Evolutionary conservation across 495 filamentous ascomycete genomes (phyloP), one percentile per base, ranked within the genome.

Genomic region (Haplographium delicatum): DNA sequence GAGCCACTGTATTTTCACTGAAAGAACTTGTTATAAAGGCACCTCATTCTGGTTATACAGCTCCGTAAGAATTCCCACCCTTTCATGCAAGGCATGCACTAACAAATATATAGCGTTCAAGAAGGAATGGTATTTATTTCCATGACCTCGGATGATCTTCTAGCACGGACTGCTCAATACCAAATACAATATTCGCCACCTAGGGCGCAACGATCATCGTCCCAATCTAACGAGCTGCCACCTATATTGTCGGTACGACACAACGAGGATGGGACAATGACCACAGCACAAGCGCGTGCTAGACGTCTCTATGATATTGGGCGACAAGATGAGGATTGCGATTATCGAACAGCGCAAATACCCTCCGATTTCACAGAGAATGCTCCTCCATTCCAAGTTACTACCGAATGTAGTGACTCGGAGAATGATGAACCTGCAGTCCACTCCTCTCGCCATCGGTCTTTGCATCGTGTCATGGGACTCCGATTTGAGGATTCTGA

Each of bases 121-220:
- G 89, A 94, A 73, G 91, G 91, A 19, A 86, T 95, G 83, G 79
- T 97, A 5, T 95, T 96, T 62, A 76, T 96, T 30, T 81, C 87
- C 4, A 95, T 96, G 90, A 76, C 78, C 15, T 74, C 79, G 10
- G 79, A 91, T 50, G 85, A 91, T 47, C 72, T 95, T 13, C 65
- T 93, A 23, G 72, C 70, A 27, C 78, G 85, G 42, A 91, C 89
- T 5, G 80, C 85, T 8, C 73, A 78, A 39, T 93, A 91, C 57
- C 80, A 88, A 50, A 83, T 93, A 19, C 80, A 84, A 52, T 89
- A 88, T 52, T 63, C 66, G 5, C 67, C 51, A 44, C 66, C 35
- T 23, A 31, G 44, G 40, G 40, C 46, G 28, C 55, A 59, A 16
- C 26, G 44, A n/a, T 38, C 37, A 28, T 42, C 22, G 18, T 44